A percentile compares a stretch with the other conserved stretches of the same genome.
Conservation (phyloP, 208 protist species). For the Balamuthia mandrillaris region DNA sequence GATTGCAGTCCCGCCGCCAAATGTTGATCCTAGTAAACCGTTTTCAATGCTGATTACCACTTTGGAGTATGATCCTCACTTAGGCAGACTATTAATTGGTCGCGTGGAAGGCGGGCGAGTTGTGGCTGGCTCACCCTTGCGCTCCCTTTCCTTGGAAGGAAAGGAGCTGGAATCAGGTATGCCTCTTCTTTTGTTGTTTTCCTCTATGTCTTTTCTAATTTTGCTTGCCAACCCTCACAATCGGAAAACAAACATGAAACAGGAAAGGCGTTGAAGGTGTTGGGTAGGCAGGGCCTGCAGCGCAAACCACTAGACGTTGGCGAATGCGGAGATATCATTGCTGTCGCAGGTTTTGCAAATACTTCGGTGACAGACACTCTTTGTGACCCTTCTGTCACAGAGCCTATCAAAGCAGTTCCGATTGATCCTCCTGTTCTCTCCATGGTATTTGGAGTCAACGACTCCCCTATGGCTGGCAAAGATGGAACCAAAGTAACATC, state of each 20-base stretch:
- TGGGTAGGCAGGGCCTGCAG: conserved; percentile 51
- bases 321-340: conserved; percentile 67
- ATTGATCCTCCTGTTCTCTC: conserved; percentile 87
- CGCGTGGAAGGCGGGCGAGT: conserved; percentile 85
- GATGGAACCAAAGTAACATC: conserved; percentile 70
- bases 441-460: conserved; percentile 67
- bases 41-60: conserved; percentile 93
- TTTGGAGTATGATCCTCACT: conserved; percentile 80
- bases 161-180: conserved; percentile 76
- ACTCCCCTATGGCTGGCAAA: conserved; percentile 83
- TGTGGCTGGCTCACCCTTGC: conserved; percentile 80
- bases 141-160: conserved; percentile 75
- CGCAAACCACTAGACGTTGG: conserved; percentile 47
- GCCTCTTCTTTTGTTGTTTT: too few species aligned
- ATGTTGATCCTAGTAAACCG: conserved; percentile 14
- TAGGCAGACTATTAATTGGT: conserved; percentile 87
- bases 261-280: conserved; percentile 59
- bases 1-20: neutral
- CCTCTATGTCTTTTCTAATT: too few species aligned
- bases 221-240: too few species aligned
- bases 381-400: conserved; percentile 4
- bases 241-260: neutral
- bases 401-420: conserved; percentile 64
- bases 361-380: conserved; percentile 67
- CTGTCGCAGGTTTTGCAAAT: conserved; percentile 60